phyloP scores from a whole-genome alignment of 2,329 filamentous ascomycete genomes.

The Cordyceps militaris region DNA sequence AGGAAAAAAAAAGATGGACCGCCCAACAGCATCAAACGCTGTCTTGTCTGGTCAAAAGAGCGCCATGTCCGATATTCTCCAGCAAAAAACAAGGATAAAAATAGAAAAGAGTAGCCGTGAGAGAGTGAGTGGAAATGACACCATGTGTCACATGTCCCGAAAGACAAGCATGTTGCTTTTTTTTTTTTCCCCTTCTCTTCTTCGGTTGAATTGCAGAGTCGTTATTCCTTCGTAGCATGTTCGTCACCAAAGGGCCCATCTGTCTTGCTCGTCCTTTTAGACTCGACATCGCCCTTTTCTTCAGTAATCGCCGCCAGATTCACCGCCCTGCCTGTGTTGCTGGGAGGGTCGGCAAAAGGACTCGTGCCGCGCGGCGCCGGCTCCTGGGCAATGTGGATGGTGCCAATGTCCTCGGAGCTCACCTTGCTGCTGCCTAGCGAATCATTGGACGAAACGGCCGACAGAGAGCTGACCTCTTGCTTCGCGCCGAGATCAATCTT shows the following conservation, averaged over 20 bases:
- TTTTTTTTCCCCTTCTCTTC: background rate
- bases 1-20: constrained; percentile 14
- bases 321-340: constrained; percentile 30
- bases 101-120: constrained; percentile 1
- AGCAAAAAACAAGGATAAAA: background rate
- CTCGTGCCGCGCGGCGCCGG: constrained; percentile 33
- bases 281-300: constrained; percentile 26
- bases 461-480: constrained; percentile 27
- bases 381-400: constrained; percentile 44
- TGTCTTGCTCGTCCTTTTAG: constrained; percentile 27
- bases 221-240: constrained; percentile 46
- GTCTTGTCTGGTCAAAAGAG: constrained; percentile 18
- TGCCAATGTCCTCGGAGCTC: constrained; percentile 28
- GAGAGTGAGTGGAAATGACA: background rate
- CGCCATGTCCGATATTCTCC: constrained; percentile 17
- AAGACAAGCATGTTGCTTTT: background rate
- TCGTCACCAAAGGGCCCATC: constrained; percentile 52
- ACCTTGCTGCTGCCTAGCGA: constrained; percentile 18
- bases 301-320: constrained; percentile 51
- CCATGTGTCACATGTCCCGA: background rate
- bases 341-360: constrained; percentile 41
- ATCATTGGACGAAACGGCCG: constrained; percentile 12
- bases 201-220: background rate
- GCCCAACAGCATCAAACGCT: constrained; percentile 15
- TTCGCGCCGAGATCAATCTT: constrained; percentile 35